Base-by-base conservation (phyloP, 2,329 filamentous ascomycete genomes). In the Beauveria caledonica region DNA sequence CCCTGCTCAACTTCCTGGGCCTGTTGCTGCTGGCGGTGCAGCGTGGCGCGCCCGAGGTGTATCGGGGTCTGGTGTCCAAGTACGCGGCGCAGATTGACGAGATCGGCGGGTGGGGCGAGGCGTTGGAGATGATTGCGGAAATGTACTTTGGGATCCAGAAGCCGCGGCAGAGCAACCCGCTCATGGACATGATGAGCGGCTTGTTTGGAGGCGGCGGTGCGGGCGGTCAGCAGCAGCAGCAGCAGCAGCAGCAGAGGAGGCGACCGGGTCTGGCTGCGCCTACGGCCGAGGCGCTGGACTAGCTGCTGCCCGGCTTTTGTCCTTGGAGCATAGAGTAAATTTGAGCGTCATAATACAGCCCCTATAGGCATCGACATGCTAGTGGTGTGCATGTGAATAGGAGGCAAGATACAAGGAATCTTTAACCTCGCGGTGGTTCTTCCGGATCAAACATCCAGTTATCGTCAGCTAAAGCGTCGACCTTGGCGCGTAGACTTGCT, bases 111-210 rank as follows among this genome's bases (percentile, higher is more conserved):
- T 97, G 93, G 93, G 84, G 86, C 39, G 92, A 91, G 70, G 82
- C 90, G 25, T 77, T 99, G 63, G 88, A 92, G 67, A 86, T 90
- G 73, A 87, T 99, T 68, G 93, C 89, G 53, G 93, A 99, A 77
- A 92, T 96, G 85, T 99, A 97, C 78, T 99, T 99, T 76, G 86
- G 86, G 40, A 95, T 99, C 72, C 84, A 86, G 77, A 87, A 92
- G 70, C 93, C 92, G 51, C 83, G 88, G 68, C 91, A 96, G 77
- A 89, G 87, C 64, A 97, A 97, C 73, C 92, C 92, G 3, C 78
- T 99, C 73, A 85, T 97, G 75, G 94, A 99, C 72, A 97, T 99
- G 92, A 95, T 99, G 89, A 92, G 92, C 52, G 92, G 86, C 64
- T 85, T 99, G 80, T 89, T 99, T 69, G 92, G 92, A 53, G 91